A percentile compares a stretch with the other conserved stretches of the same genome.
phyloP scores from a whole-genome alignment of 2,329 filamentous ascomycete genomes.

The Colletotrichum musae region DNA sequence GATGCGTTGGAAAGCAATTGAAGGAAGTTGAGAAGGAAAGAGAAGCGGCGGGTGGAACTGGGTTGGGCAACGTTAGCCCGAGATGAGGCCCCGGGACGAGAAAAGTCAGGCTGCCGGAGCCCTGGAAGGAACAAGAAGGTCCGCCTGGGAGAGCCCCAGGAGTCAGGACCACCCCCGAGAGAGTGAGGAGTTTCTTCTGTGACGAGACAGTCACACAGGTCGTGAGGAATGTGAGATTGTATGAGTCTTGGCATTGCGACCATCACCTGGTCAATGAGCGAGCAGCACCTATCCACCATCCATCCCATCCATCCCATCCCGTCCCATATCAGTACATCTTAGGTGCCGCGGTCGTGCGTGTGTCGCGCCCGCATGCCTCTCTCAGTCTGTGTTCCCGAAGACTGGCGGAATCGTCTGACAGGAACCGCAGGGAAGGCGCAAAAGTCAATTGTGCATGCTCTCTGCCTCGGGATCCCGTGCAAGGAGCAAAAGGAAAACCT shows the following conservation, averaged over 20 bases:
- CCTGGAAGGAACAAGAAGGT: too few relatives aligned
- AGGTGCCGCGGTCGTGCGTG: background rate
- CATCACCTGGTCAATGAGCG: slow-evolving; percentile 14
- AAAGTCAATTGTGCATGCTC: background rate
- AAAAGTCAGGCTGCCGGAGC: too few relatives aligned
- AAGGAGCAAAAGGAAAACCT: background rate
- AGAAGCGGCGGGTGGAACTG: slow-evolving; percentile 27
- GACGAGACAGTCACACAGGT: slow-evolving; percentile 22
- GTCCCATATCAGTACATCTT: slow-evolving; percentile 4
- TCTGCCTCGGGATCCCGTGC: slow-evolving; percentile 14
- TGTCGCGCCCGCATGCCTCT: background rate
- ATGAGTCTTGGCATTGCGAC: slow-evolving; percentile 28
- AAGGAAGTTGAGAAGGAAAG: slow-evolving; percentile 15
- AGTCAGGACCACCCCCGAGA: background rate
- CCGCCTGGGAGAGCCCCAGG: background rate
- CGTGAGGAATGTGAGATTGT: slow-evolving; percentile 29
- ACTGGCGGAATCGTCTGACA: slow-evolving; percentile 14
- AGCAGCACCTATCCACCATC: background rate
- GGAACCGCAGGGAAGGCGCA: background rate
- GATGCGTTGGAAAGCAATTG: background rate
- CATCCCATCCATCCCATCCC: background rate
- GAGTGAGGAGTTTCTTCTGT: background rate
- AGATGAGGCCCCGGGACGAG: slow-evolving; percentile 21
- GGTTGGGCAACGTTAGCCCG: slow-evolving; percentile 33
- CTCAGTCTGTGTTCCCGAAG: too few relatives aligned